phyloP scores from a whole-genome alignment of 2,329 filamentous ascomycete genomes.

The Pseudogymnoascus sp. region DNA sequence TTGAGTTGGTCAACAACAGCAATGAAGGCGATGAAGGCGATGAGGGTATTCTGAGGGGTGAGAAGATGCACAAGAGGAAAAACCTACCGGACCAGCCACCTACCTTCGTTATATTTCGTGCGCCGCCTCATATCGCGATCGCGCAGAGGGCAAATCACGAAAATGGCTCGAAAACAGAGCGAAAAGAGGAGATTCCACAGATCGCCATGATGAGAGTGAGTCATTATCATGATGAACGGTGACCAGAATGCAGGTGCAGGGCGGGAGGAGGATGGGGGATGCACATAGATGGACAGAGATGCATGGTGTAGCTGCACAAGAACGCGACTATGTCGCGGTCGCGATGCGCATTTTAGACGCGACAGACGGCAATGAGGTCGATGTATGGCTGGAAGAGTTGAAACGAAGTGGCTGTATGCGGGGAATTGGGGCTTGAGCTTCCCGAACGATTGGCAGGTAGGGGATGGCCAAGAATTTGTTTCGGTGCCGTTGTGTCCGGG shows the following conservation, averaged over 20 bases:
- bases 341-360: constrained; percentile 5
- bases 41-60: background rate
- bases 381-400: constrained; percentile 8
- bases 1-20: constrained; percentile 8
- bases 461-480: background rate
- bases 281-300: background rate
- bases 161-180: constrained; percentile 5
- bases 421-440: background rate
- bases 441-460: background rate
- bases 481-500: background rate
- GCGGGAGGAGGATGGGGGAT: background rate
- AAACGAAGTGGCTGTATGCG: constrained; percentile 1
- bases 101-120: constrained; percentile 7
- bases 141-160: constrained; percentile 6
- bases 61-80: constrained; percentile 2
- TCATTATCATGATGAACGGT: constrained; percentile 3
- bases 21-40: background rate
- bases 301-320: constrained; percentile 5
- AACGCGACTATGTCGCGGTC: constrained; percentile 9
- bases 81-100: background rate
- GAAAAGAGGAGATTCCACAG: constrained; percentile 7
- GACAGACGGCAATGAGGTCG: background rate
- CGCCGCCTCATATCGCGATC: constrained; percentile 1
- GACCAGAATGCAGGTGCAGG: background rate
- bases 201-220: constrained; percentile 6